phyloP scores from a whole-genome alignment of 306 rosid species.

The Luffa aegyptiaca region DNA sequence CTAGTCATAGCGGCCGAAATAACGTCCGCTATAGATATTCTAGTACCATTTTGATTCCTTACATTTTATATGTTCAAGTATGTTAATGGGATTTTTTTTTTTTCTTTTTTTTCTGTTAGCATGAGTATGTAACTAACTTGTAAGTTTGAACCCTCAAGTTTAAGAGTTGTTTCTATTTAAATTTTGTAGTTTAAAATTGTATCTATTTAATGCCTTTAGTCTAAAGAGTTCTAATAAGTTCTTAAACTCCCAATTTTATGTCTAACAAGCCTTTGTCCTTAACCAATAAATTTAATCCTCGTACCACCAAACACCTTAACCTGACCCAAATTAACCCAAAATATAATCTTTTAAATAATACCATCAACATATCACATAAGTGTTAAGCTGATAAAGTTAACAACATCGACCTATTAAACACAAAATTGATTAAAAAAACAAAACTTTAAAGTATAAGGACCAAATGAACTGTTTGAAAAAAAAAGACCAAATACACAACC shows the following conservation, averaged over 20 bases:
- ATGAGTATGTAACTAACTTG: neutral
- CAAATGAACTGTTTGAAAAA: neutral
- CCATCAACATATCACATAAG: neutral
- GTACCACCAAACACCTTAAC: neutral
- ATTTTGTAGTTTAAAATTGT: neutral
- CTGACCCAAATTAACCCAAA: neutral
- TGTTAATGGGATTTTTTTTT: neutral
- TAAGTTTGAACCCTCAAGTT: neutral
- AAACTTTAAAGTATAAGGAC: neutral
- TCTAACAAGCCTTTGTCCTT: neutral
- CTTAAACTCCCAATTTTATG: neutral
- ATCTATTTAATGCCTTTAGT: neutral
- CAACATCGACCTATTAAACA: neutral
- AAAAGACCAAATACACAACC: neutral
- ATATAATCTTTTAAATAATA: neutral
- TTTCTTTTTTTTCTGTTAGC: neutral
- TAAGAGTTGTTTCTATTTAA: neutral
- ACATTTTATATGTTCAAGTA: neutral
- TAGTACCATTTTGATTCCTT: constrained; percentile 16
- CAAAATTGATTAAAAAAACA: neutral
- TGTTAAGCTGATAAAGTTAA: neutral
- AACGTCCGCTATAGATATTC: constrained; percentile 14
- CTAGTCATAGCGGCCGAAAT: constrained; percentile 61
- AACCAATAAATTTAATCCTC: neutral
- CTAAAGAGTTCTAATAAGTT: neutral